These are phyloP conservation scores for Boletus fagicola DNA, from an alignment of 768 basidiomycete species.

Conservation along the genomic window DNA sequence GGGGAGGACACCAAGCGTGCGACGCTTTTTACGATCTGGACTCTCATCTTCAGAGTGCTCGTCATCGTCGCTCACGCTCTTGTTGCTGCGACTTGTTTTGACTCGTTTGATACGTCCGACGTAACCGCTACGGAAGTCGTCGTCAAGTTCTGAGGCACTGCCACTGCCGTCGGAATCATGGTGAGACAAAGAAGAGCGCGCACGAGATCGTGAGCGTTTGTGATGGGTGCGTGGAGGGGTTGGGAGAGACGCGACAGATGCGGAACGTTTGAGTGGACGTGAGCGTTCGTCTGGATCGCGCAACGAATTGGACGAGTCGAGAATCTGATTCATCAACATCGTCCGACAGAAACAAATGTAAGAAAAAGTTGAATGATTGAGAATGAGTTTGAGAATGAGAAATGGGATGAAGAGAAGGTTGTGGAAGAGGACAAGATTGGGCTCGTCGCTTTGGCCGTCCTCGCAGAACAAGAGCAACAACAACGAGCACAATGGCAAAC, in stretches of 20 bases:
- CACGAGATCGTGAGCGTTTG: slow-evolving; percentile 44
- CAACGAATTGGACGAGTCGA: slow-evolving; percentile 33
- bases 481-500: slow-evolving; percentile 17
- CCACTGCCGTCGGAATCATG: slow-evolving; percentile 38
- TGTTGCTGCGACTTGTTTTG: slow-evolving; percentile 17
- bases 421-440: slow-evolving; percentile 21
- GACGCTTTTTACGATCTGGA: slow-evolving; percentile 39
- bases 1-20: slow-evolving; percentile 33
- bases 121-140: slow-evolving; percentile 14
- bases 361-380: neutral
- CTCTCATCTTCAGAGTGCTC: slow-evolving; percentile 19
- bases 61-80: slow-evolving; percentile 17
- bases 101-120: slow-evolving; percentile 13
- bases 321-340: slow-evolving; percentile 35
- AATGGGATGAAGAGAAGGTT: slow-evolving; percentile 14
- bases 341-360: neutral
- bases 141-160: slow-evolving; percentile 37
- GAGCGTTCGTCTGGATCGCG: slow-evolving; percentile 15
- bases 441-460: slow-evolving; percentile 11
- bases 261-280: slow-evolving; percentile 57
- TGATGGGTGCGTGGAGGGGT: slow-evolving; percentile 63
- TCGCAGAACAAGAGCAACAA: slow-evolving; percentile 15
- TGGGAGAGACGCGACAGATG: slow-evolving; percentile 61
- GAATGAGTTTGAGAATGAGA: neutral
- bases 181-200: slow-evolving; percentile 47